Evolutionary conservation across 2,329 filamentous ascomycete species (phyloP), one percentile per base, ranked within the genome.

Genomic region (Didymellaceae sp.): DNA sequence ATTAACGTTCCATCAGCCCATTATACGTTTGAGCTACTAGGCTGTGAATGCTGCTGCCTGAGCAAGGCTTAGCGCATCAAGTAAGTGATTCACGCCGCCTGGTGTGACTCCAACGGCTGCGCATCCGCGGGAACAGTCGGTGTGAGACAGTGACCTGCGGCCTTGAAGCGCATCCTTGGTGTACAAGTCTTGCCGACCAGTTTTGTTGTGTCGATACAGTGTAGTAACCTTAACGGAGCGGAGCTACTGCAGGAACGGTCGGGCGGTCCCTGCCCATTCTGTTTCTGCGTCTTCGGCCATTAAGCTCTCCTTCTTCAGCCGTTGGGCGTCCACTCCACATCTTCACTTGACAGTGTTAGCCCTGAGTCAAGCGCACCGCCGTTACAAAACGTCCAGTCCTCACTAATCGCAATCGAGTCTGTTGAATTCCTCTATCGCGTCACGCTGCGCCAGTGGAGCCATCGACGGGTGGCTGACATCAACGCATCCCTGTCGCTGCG

Each of bases 401-500:
- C 31, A n/a, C 14, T 22, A 35, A 35, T 31, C 18, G 21, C n/a
- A 40, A 11, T 34, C 39, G 44, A 38, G 39, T 31, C 38, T 38
- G 7, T 17, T 16, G 22, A 20, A 33, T 18, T 53, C 39, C 28
- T 32, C 37, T 42, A 38, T 45, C 16, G 34, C 24, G 30, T 41
- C 31, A 21, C 45, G 31, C 25, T 37, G 31, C 28, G 44, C 38
- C 44, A 28, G 38, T 44, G 43, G 43, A 39, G 14, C 49, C 21
- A 47, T 44, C 40, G 26, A 40, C 50, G 43, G 49, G 50, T 53
- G 50, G 50, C 50, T 53, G 48, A 46, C 48, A 52, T 52, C 42
- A 40, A 39, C 38, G 21, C 30, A 52, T 39, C 48, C 48, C 42
- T 52, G 50, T 61, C 52, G 54, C 52, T 51, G 61, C 63, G 69